phyloP scores from a whole-genome alignment of 805 yeast genomes.

The Candida lessepsii region DNA sequence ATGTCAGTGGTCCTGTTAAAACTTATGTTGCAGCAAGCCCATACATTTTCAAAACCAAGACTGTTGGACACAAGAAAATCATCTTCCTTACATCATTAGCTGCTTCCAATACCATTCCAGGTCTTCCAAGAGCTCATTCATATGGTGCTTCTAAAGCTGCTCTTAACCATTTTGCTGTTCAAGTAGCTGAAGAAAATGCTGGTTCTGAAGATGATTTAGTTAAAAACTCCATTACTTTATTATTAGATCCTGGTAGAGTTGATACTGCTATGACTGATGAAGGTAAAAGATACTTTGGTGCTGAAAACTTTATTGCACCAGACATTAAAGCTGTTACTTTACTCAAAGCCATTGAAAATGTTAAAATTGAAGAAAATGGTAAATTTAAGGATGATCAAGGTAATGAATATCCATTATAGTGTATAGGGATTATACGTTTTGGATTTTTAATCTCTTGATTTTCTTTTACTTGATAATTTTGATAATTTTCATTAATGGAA shows the following conservation, averaged over 20 bases:
- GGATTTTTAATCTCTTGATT: too few relatives aligned
- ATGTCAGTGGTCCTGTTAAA: slow-evolving; percentile 11
- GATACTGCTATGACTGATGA: slow-evolving; percentile 27
- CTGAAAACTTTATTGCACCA: slow-evolving; percentile 5
- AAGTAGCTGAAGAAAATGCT: slow-evolving; percentile 20
- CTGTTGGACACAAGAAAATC: slow-evolving; percentile 19
- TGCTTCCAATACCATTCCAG: slow-evolving; percentile 3
- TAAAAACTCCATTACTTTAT: slow-evolving; percentile 3
- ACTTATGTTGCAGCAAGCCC: slow-evolving; percentile 26
- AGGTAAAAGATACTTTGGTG: not conserved
- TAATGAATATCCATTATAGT: slow-evolving; percentile 1
- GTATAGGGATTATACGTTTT: too few relatives aligned
- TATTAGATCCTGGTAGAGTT: slow-evolving; percentile 42
- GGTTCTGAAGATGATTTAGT: not conserved
- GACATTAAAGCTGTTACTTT: slow-evolving; percentile 2
- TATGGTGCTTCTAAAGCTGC: slow-evolving; percentile 41
- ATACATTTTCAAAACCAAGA: slow-evolving; percentile 19
- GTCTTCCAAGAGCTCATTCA: slow-evolving; percentile 11
- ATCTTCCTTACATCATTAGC: slow-evolving; percentile 24
- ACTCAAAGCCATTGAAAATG: not conserved
- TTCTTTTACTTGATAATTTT: too few relatives aligned
- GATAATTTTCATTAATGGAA: too few relatives aligned
- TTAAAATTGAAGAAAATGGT: not conserved
- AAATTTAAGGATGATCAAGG: slow-evolving; percentile 2
- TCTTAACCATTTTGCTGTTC: slow-evolving; percentile 26